Conservation (phyloP, 1,139 yeast genomes). For the Kodamaea arcana region DNA sequence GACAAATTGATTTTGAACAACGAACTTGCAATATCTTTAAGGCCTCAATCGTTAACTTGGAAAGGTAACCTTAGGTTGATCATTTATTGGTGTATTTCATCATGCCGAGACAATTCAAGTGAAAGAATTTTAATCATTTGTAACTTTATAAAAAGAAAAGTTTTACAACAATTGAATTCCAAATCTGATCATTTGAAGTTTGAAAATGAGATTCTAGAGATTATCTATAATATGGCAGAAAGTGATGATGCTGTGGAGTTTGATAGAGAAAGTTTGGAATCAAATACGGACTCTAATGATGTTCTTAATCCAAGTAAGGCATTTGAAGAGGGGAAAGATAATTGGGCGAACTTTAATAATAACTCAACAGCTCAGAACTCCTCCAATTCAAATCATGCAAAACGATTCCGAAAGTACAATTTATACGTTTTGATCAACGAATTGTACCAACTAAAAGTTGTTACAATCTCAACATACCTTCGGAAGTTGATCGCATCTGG, state of each 20-base stretch:
- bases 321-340: no score
- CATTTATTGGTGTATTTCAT: slow-evolving; percentile 49
- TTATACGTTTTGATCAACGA: slow-evolving; percentile 55
- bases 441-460: slow-evolving; percentile 46
- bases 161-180: slow-evolving; percentile 21
- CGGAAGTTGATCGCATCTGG: slow-evolving; percentile 83
- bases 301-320: no score
- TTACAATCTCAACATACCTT: slow-evolving; percentile 64
- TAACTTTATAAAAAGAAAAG: slow-evolving; percentile 35
- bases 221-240: slow-evolving; percentile 20
- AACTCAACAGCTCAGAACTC: no score
- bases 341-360: no score
- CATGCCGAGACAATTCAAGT: slow-evolving; percentile 30
- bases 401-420: slow-evolving; percentile 24
- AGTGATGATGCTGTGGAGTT: slow-evolving; percentile 14
- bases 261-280: background rate
- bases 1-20: slow-evolving; percentile 31
- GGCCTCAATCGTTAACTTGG: slow-evolving; percentile 35
- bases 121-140: slow-evolving; percentile 36
- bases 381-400: no score
- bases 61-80: slow-evolving; percentile 33
- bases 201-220: slow-evolving; percentile 42
- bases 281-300: background rate
- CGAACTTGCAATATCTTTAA: slow-evolving; percentile 26
- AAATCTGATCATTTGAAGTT: slow-evolving; percentile 29